phyloP scores from a whole-genome alignment of 495 filamentous ascomycete species.

The Aspergillus funiculosus region DNA sequence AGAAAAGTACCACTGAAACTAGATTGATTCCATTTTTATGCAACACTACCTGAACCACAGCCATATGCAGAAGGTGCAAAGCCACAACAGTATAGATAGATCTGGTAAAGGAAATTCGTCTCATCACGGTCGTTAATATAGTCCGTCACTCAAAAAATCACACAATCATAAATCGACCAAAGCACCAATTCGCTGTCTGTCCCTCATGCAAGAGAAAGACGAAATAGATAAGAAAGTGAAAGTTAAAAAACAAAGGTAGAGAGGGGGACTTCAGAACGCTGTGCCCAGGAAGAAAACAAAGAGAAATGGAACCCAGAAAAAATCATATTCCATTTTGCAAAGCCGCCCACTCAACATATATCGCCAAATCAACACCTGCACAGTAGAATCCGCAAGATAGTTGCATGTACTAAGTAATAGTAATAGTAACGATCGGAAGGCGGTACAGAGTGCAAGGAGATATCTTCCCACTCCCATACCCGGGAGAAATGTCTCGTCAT shows the following conservation, averaged over 20 bases:
- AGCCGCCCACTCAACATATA: slow-evolving; percentile 12
- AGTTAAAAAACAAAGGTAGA: too few relatives aligned
- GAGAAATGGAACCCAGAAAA: slow-evolving; percentile 15
- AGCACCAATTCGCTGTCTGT: slow-evolving; percentile 24
- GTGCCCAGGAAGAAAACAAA: not conserved
- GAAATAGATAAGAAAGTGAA: too few relatives aligned
- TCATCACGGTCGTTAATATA: slow-evolving; percentile 43
- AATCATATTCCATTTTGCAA: slow-evolving; percentile 10
- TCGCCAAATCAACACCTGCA: slow-evolving; percentile 6
- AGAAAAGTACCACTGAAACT: not conserved
- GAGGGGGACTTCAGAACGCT: slow-evolving; percentile 12
- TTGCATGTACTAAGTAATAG: too few relatives aligned
- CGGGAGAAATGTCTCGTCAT: slow-evolving; percentile 4
- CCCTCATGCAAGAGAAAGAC: slow-evolving; percentile 11
- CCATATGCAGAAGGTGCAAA: slow-evolving; percentile 1
- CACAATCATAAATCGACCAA: slow-evolving; percentile 22
- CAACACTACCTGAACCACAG: not conserved
- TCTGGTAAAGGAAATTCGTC: slow-evolving; percentile 41
- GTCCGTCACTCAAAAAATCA: slow-evolving; percentile 21
- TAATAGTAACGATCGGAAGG: slow-evolving; percentile 14
- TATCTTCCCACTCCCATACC: too few relatives aligned
- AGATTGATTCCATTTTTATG: slow-evolving; percentile 8
- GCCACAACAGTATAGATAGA: slow-evolving; percentile 22
- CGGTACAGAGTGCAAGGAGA: not conserved
- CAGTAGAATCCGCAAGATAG: slow-evolving; percentile 1